Base-by-base conservation (phyloP, 2,329 filamentous ascomycete species). In the Ascochyta fabae region DNA sequence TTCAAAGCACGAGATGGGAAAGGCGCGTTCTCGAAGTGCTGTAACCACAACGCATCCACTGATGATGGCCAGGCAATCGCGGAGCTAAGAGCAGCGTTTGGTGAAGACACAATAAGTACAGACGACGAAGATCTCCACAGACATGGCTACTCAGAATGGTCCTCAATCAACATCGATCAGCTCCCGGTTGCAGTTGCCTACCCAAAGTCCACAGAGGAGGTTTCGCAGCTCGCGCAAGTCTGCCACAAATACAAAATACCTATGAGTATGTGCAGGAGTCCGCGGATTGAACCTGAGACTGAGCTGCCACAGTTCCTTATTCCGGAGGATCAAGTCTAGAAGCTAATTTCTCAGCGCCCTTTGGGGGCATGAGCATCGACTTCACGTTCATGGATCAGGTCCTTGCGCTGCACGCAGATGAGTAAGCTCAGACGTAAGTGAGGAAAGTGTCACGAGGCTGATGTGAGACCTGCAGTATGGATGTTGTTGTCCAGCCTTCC, bases 311-410 rank as follows among this genome's bases (percentile, higher is more conserved):
- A 77, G 89, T 95, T 56, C 89, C 91, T 0, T 96, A 90, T 71
- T 95, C 91, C 0, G 92, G 92, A 3, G 93, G 92, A 13, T 89
- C 91, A 0, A 94, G 90, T 62, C 80, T 97, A 0, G 93, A 97
- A 74, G 93, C 90, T 13, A 95, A 96, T 73, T 96, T 96, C 75
- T 90, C 91, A 0, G 91, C 92, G 13, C 91, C 92, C 0, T 89
- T 88, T 69, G 92, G 92, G 12, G 93, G 93, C 12, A 85, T 97
- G 70, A 94, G 90, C 62, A 89, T 97, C 46, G 93, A 97, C 70
- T 97, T 97, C 73, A 85, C 86, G 1, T 86, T 86, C 68, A 97
- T 97, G 93, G 89, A 96, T 72, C 81, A 87, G 67, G 89, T 96
- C 24, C 65, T 97, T 27, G 81, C 87, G 49, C 81, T 96, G 53